phyloP scores from a whole-genome alignment of 2,329 filamentous ascomycete species.

The Microthyrium microscopicum region DNA sequence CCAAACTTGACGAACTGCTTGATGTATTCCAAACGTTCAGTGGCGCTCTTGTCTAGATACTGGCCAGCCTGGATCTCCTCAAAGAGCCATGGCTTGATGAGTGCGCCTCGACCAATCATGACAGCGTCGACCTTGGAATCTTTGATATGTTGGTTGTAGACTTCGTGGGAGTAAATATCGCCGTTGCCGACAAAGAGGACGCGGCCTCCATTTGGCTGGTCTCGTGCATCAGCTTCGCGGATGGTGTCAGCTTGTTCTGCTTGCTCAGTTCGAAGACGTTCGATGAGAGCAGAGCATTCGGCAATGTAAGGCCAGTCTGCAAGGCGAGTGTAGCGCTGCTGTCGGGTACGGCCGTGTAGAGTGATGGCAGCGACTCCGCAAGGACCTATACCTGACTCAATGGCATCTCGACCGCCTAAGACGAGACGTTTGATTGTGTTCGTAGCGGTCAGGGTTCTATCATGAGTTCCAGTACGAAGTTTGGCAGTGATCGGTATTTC shows the following conservation, averaged over 20 bases:
- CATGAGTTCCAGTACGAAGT: slow-evolving; percentile 79
- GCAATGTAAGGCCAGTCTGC: slow-evolving; percentile 96
- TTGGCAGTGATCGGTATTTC: slow-evolving; percentile 89
- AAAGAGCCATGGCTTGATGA: slow-evolving; percentile 97
- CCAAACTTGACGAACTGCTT: slow-evolving; percentile 85
- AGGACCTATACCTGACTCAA: slow-evolving; percentile 48
- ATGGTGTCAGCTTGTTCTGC: slow-evolving; percentile 57
- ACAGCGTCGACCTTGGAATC: slow-evolving; percentile 75
- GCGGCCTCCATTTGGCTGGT: slow-evolving; percentile 48
- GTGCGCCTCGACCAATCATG: slow-evolving; percentile 89
- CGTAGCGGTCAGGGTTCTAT: slow-evolving; percentile 59
- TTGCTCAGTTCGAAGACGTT: slow-evolving; percentile 55
- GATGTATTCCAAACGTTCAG: slow-evolving; percentile 69
- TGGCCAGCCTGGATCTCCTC: slow-evolving; percentile 87
- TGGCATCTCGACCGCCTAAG: slow-evolving; percentile 58
- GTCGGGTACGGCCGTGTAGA: slow-evolving; percentile 78
- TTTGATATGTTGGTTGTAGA: slow-evolving; percentile 66
- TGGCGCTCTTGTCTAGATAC: slow-evolving; percentile 86
- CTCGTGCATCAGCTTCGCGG: slow-evolving; percentile 58
- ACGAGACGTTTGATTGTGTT: slow-evolving; percentile 71
- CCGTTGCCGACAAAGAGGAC: slow-evolving; percentile 94
- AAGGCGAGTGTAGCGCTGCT: slow-evolving; percentile 80
- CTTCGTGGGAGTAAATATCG: slow-evolving; percentile 83
- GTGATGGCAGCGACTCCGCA: slow-evolving; percentile 90
- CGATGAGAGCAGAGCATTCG: slow-evolving; percentile 72